Base-by-base conservation (phyloP, 345 rosid species). In the Sisymbrium altissimum region DNA sequence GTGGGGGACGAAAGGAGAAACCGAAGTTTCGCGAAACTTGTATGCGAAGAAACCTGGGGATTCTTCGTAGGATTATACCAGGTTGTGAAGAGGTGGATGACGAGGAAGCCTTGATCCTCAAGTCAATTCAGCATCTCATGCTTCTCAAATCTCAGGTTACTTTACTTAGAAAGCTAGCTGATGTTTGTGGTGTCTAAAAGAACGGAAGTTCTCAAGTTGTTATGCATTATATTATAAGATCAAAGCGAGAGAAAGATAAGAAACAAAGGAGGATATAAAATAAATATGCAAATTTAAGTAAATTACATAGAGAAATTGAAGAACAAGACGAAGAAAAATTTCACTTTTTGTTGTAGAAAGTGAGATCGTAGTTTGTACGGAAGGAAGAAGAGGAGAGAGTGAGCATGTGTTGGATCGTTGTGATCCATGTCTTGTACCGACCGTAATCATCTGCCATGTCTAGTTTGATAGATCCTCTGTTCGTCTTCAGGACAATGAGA, bases 401-500 rank as follows among this genome's bases (percentile, higher is more conserved):
- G 54, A 95, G 92, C 90, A 95, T 80, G 63, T 82, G 91, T 64
- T 82, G 82, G 72, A 90, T 84, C 36, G 97, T 76, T 2, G 83
- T 64, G 11, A 92, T 87, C 99, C 97, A 91, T 33, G 69, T 84
- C 81, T 81, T 87, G 81, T 88, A 94, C 11, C 72, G 84, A 84
- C 65, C 72, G 74, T 81, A 80, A 79, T 95, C 92, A 50, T 87
- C 96, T 1, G 77, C 88, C 93, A 91, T 86, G 88, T 95, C 97
- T 25, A 95, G 79, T 73, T 95, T 95, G 11, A 86, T 80, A 15
- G 78, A 75, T 60, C 97, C 98, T 30, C 58, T 59, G 76, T 78
- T 85, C 10, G 95, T 94, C 11, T 78, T 83, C 60, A 94, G 33
- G 52, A 84, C 96, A 5, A 89, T 80, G 9, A 89, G 81, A 76